These are phyloP conservation scores for Calycina herbarum DNA, from an alignment of 2,329 filamentous ascomycete species.

Conservation along the genomic window DNA sequence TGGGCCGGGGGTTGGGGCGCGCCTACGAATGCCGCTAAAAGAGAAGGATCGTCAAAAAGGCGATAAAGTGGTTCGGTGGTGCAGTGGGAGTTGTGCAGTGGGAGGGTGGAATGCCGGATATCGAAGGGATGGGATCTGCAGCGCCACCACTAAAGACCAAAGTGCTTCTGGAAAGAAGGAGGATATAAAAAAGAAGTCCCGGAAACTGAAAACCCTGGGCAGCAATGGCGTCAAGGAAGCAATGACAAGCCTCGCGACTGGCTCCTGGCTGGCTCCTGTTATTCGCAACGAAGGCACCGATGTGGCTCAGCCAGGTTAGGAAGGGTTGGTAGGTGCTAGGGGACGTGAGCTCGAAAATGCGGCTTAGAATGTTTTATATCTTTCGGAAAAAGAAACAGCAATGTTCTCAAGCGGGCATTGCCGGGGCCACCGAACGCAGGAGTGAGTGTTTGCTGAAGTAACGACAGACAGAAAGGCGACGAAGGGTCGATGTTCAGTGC, in stretches of 20 bases:
- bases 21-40: constrained; percentile 6
- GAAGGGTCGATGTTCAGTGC: background rate
- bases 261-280: background rate
- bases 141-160: background rate
- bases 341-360: constrained; percentile 1
- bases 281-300: background rate
- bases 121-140: constrained; percentile 2
- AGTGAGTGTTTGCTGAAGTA: background rate
- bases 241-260: constrained; percentile 5
- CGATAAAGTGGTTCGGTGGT: background rate
- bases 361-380: constrained; percentile 2
- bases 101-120: constrained; percentile 2
- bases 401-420: background rate
- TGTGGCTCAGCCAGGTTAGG: background rate
- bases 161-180: background rate
- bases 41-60: constrained; percentile 5
- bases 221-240: background rate
- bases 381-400: constrained; percentile 7
- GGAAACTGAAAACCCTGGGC: background rate
- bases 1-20: constrained; percentile 4
- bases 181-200: constrained; percentile 1
- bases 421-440: background rate
- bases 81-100: background rate
- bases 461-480: background rate
- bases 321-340: background rate